Base-by-base conservation (phyloP, 768 basidiomycete genomes). In the Tephrocybe rancida region DNA sequence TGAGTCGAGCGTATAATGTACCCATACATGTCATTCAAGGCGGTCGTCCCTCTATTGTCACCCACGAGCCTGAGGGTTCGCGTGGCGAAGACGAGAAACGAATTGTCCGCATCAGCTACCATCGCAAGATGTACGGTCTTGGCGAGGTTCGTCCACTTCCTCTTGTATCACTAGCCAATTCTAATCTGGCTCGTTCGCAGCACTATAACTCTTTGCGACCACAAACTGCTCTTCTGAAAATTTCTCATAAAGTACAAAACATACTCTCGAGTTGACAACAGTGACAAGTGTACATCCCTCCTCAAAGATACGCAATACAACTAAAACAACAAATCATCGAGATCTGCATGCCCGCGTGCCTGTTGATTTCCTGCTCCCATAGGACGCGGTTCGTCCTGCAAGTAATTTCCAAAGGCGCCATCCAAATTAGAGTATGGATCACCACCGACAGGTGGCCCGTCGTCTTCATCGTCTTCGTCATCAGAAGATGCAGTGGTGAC, bases 21-120 rank as follows among this genome's bases (percentile, higher is more conserved):
- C 88, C 95, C 0, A 95, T 99, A 44, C 88, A 96, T 66, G 90
- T 99, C 48, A 78, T 98, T 11, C 97, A 98, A 68, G 84, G 84
- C 1, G 87, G 86, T 0, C 79, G 77, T 24, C 95, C 95, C 2
- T 78, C 86, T 1, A 77, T 98, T 13, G 94, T 97, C n/a, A 81
- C 86, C 4, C 95, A 97, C 63, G 75, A 86, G 41, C 89, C 91
- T 0, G 61, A 67, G 30, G 77, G 70, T 41, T 58, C 65, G 13
- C 57, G 69, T 44, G 63, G 63, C 25, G 59, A 68, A 48, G 61
- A 64, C 16, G 69, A 70, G 44, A 64, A 73, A 45, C 72, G 74
- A 58, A 70, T 80, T 1, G 81, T 86, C 5, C 76, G 87, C 43
- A 88, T 95, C 63, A 97, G 95, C 64, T 99, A 96, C 68, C 96